A percentile compares a stretch with the other conserved stretches of the same genome.
These are phyloP conservation scores for Copromyces sp. DNA, from an alignment of 495 filamentous ascomycete genomes.

Conservation along the genomic window DNA sequence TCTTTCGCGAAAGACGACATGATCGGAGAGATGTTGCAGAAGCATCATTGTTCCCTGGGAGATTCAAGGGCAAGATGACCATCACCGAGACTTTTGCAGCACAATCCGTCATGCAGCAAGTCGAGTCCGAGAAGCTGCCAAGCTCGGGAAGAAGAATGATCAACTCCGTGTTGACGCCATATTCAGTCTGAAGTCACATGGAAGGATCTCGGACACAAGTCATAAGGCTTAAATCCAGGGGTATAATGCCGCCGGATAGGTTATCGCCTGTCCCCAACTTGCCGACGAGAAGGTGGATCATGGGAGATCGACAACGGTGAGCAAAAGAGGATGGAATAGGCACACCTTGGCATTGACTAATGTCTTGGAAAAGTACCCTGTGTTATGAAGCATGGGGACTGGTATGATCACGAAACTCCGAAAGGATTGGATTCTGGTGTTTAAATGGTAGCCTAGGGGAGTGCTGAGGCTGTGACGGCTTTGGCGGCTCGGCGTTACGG, in stretches of 20 bases:
- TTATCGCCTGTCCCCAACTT: neutral
- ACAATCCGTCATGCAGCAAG: neutral
- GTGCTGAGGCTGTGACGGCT: neutral
- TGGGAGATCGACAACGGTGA: neutral
- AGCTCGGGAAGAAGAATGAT: neutral
- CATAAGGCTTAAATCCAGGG: neutral
- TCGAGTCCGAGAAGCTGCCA: neutral
- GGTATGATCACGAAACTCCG: neutral
- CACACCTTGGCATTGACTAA: neutral
- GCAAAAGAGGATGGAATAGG: neutral
- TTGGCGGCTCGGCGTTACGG: neutral
- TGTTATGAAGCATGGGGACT: neutral
- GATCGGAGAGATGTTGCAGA: neutral
- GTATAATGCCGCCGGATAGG: neutral
- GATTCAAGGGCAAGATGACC: neutral
- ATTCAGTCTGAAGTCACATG: neutral
- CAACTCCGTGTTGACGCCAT: neutral
- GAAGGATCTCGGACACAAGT: neutral
- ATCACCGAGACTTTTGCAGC: neutral
- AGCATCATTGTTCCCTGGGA: neutral
- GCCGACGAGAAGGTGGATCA: neutral
- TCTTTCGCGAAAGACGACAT: neutral
- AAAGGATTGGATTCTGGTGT: neutral
- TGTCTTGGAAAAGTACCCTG: neutral
- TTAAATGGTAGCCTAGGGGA: neutral